Evolutionary conservation across 1,139 yeast species (phyloP).

Genomic region (Magnusiomyces tetraspermus): DNA sequence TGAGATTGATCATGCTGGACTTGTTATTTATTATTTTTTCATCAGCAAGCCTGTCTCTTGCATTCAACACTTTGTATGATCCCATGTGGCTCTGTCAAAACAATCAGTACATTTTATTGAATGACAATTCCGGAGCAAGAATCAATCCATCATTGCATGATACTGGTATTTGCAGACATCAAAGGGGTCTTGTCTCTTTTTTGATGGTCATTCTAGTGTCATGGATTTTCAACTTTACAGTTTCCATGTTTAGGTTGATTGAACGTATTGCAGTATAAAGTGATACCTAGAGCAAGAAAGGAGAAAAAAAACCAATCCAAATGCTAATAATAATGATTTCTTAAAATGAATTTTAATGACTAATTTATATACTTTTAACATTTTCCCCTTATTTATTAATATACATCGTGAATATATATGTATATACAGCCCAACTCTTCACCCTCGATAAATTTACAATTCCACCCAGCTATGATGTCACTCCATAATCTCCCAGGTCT

Average conservation of each 20-base stretch:
- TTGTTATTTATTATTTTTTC: conserved; percentile 81
- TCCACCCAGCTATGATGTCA: too few species aligned
- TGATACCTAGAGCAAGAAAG: too few species aligned
- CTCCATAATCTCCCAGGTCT: too few species aligned
- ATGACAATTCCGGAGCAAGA: neutral
- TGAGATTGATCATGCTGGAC: conserved; percentile 69
- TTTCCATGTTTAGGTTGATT: conserved; percentile 75
- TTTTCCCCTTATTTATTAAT: too few species aligned
- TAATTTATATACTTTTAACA: too few species aligned
- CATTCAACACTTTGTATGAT: conserved; percentile 77
- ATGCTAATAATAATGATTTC: too few species aligned
- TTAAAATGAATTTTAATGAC: neutral
- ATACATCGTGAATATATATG: too few species aligned
- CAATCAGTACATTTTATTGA: neutral
- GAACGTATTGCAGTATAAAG: conserved; percentile 43
- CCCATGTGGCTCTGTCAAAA: conserved; percentile 30
- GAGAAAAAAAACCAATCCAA: too few species aligned
- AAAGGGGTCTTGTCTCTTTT: conserved; percentile 68
- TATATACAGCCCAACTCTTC: too few species aligned
- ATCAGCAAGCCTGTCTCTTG: conserved; percentile 78
- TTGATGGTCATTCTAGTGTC: conserved; percentile 62
- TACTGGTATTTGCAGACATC: conserved; percentile 60
- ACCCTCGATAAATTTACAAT: too few species aligned
- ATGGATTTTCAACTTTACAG: conserved; percentile 81
- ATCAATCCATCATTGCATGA: conserved; percentile 21